phyloP scores from a whole-genome alignment of 2,329 filamentous ascomycete genomes.

The Ceratocystis smalleyi region DNA sequence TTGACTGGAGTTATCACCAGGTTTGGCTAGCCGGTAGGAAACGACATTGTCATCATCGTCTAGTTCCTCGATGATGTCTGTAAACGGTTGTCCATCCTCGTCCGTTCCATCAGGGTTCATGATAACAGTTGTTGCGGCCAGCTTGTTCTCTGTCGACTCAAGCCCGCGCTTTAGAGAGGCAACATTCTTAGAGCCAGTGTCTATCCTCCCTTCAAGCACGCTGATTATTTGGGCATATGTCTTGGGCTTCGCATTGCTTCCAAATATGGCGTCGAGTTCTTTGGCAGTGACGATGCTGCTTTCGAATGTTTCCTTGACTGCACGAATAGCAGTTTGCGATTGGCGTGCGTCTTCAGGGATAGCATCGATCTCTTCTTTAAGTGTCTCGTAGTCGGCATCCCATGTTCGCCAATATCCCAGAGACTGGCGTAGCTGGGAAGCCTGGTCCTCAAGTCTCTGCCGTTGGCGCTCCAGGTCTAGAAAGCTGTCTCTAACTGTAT shows the following conservation, averaged over 20 bases:
- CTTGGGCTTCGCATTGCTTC: slow-evolving; percentile 19
- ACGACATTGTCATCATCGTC: slow-evolving; percentile 82
- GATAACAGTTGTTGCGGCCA: slow-evolving; percentile 16
- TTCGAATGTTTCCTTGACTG: slow-evolving; percentile 42
- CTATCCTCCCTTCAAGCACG: slow-evolving; percentile 30
- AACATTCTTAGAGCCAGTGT: slow-evolving; percentile 16
- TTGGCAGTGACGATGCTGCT: slow-evolving; percentile 46
- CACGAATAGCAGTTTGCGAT: slow-evolving; percentile 35
- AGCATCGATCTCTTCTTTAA: slow-evolving; percentile 64
- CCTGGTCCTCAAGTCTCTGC: slow-evolving; percentile 57
- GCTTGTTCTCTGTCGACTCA: slow-evolving; percentile 50
- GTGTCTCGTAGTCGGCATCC: slow-evolving; percentile 79
- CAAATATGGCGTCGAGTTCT: slow-evolving; percentile 36
- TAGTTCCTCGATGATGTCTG: slow-evolving; percentile 81
- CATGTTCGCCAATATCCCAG: slow-evolving; percentile 80
- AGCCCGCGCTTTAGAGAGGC: slow-evolving; percentile 26
- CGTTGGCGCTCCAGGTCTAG: slow-evolving; percentile 61
- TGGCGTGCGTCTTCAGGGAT: slow-evolving; percentile 32
- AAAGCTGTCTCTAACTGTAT: slow-evolving; percentile 35
- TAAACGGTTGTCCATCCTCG: slow-evolving; percentile 45
- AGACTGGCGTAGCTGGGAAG: slow-evolving; percentile 52
- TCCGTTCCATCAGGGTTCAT: slow-evolving; percentile 22
- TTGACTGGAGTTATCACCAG: slow-evolving; percentile 50
- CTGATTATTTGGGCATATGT: slow-evolving; percentile 39
- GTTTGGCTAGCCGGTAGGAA: slow-evolving; percentile 48